Conservation (phyloP, 495 filamentous ascomycete genomes). For the Neurospora cerealis region DNA sequence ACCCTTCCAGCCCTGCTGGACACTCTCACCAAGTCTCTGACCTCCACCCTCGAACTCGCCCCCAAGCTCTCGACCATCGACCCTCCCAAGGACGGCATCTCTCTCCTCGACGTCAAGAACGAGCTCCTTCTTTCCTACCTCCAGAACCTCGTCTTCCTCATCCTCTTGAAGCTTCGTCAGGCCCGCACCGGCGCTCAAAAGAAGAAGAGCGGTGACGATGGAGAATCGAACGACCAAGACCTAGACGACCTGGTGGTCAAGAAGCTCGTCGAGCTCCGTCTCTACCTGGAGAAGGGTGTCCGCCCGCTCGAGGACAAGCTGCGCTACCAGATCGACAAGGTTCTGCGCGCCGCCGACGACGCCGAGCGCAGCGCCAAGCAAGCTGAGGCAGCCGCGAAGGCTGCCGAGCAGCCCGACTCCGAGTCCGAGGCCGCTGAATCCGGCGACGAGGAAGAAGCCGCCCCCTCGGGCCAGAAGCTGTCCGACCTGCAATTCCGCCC, state of each 20-base stretch:
- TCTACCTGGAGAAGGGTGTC: constrained; percentile 86
- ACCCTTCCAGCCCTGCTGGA: constrained; percentile 51
- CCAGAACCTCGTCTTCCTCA: constrained; percentile 85
- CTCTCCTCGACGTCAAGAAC: constrained; percentile 88
- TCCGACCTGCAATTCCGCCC: constrained; percentile 56
- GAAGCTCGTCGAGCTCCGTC: constrained; percentile 73
- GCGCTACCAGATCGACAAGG: constrained; percentile 83
- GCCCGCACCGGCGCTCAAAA: constrained; percentile 27
- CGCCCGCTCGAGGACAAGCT: constrained; percentile 76
- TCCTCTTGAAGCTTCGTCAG: constrained; percentile 69
- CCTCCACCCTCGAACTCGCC: constrained; percentile 48
- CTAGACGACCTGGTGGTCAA: constrained; percentile 51
- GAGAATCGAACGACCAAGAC: constrained; percentile 2
- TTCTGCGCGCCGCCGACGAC: constrained; percentile 78
- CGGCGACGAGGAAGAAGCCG: constrained; percentile 24
- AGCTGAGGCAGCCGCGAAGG: constrained; percentile 16
- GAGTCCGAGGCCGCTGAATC: constrained; percentile 32
- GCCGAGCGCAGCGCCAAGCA: constrained; percentile 35
- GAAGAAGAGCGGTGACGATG: constrained; percentile 11
- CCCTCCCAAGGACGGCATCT: constrained; percentile 76
- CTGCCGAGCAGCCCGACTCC: constrained; percentile 25
- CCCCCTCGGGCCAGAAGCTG: constrained; percentile 35
- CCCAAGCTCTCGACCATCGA: constrained; percentile 45
- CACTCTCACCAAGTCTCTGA: constrained; percentile 52
- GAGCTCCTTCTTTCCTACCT: constrained; percentile 92